Evolutionary conservation across 768 basidiomycete genomes (phyloP), one percentile per base, ranked within the genome.

Genomic region (Dacryopinax spathularia): DNA sequence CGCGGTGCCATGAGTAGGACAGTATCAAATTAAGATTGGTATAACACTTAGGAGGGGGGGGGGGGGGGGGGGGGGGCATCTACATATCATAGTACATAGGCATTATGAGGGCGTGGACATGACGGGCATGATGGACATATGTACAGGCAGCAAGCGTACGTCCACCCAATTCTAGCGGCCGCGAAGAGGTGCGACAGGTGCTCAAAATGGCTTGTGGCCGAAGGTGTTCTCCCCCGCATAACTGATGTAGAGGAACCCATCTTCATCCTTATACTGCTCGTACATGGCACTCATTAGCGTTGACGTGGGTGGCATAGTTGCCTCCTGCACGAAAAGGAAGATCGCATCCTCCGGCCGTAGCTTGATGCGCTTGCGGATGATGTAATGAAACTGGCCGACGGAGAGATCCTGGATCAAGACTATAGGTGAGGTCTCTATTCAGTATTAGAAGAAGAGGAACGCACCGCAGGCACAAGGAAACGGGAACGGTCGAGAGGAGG

Each of bases 151-250:
- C n/a, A n/a, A n/a, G n/a, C n/a, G n/a, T n/a, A n/a, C n/a, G n/a
- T n/a, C n/a, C n/a, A n/a, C n/a, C n/a, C n/a, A n/a, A n/a, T n/a
- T n/a, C n/a, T n/a, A n/a, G n/a, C n/a, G n/a, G n/a, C n/a, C n/a
- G n/a, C n/a, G 36, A 37, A 10, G n/a, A 37, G 10, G 36, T 37
- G 10, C 22, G 16, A 18, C 6, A 41, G 6, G 18, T 22, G 39
- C 18, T 41, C 39, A 41, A 18, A 18, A 15, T 18, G 16, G 5
- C 39, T 5, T 22, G 18, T 6, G 5, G 31, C 62, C 62, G 25
- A 62, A 62, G 18, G 62, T 62, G 27, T 62, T 62, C 37, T 62
- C 62, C n/a, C 62, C 62, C 20, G 62, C 37, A 22, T 62, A 62
- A 2, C 25, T 62, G 22, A 62, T 39, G 22, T 62, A 56, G 3